Conservation (phyloP, 805 yeast genomes). For the Wickerhamomyces xylosicus region DNA sequence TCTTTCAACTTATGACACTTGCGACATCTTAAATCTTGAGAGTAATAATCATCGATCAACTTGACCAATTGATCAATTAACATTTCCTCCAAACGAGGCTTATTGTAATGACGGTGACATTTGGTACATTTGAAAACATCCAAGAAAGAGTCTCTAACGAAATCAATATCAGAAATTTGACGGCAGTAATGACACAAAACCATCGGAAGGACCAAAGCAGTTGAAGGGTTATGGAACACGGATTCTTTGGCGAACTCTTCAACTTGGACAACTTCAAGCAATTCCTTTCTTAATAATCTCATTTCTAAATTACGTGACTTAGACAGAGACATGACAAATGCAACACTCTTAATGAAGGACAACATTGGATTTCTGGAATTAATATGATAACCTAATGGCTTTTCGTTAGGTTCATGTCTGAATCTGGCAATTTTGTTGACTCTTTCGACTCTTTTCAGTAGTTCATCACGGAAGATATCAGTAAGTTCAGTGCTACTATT, state of each 20-base stretch:
- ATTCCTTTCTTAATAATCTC: conserved; percentile 61
- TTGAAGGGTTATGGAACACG: conserved; percentile 62
- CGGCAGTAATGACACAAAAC: conserved; percentile 77
- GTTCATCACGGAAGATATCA: conserved; percentile 47
- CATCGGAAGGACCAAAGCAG: conserved; percentile 54
- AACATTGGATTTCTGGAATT: conserved; percentile 58
- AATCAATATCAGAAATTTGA: conserved; percentile 63
- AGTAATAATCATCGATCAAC: conserved; percentile 46
- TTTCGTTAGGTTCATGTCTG: conserved; percentile 71
- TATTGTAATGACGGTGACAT: conserved; percentile 57
- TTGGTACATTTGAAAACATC: conserved; percentile 47
- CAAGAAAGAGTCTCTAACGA: conserved; percentile 57
- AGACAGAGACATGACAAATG: conserved; percentile 65
- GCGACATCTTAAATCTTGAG: conserved; percentile 74
- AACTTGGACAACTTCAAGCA: conserved; percentile 64
- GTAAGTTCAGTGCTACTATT: conserved; percentile 31
- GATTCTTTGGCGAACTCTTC: conserved; percentile 79
- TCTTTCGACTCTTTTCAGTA: conserved; percentile 61
- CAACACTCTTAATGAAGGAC: conserved; percentile 66
- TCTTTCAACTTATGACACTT: conserved; percentile 65
- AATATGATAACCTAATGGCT: conserved; percentile 63
- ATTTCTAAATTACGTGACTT: conserved; percentile 58
- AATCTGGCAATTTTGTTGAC: conserved; percentile 52
- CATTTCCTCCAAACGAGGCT: conserved; percentile 67
- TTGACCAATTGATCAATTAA: conserved; percentile 56